These are phyloP conservation scores for Fusarium heterosporum DNA, from an alignment of 2,329 filamentous ascomycete species.

Conservation along the genomic window DNA sequence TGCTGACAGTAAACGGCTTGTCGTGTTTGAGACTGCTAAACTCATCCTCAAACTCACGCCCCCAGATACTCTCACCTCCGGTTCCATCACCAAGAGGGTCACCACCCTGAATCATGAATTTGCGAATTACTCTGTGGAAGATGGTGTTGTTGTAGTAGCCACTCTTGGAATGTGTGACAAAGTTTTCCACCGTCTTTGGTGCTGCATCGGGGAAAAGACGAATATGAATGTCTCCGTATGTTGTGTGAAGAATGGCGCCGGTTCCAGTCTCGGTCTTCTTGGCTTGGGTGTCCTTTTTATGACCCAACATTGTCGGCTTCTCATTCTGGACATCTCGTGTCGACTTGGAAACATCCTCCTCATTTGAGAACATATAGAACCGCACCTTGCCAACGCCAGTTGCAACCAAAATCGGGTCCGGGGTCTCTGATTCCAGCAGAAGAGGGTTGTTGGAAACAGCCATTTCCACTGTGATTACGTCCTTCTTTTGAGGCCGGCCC, in stretches of 20 bases:
- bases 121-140: constrained; percentile 96
- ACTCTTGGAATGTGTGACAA: constrained; percentile 87
- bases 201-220: constrained; percentile 93
- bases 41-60: constrained; percentile 94
- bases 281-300: constrained; percentile 62
- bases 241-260: constrained; percentile 89
- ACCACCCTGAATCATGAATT: constrained; percentile 99
- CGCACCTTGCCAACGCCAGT: constrained; percentile 89
- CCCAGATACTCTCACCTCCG: constrained; percentile 91
- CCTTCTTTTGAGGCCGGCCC: constrained; percentile 94
- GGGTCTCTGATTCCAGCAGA: constrained; percentile 87
- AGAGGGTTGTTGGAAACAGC: constrained; percentile 94
- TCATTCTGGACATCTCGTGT: constrained; percentile 95
- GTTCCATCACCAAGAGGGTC: constrained; percentile 93
- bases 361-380: constrained; percentile 99
- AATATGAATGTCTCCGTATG: constrained; percentile 91
- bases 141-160: constrained; percentile 98
- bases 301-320: constrained; percentile 77
- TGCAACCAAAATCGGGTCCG: constrained; percentile 88
- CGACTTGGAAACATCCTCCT: constrained; percentile 83
- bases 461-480: constrained; percentile 94
- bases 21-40: constrained; percentile 93
- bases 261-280: constrained; percentile 80
- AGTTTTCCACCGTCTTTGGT: constrained; percentile 96
- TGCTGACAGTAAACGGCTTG: constrained; percentile 94